Evolutionary conservation across 78 protist species (phyloP), one percentile per base, ranked within the genome.

Genomic region (Dictyostelium purpureum): DNA sequence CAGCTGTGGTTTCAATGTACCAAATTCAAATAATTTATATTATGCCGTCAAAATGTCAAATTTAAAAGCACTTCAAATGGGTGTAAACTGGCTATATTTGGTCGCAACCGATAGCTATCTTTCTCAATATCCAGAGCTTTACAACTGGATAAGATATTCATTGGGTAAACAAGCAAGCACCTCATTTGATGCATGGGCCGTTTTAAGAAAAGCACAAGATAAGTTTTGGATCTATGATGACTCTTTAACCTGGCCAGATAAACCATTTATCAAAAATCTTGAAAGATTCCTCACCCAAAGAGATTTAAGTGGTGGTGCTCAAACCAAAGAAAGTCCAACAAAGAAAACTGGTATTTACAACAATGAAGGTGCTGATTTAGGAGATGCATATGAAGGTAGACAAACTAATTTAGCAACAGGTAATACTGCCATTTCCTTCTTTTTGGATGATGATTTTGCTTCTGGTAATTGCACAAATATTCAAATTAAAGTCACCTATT

Each of bases 21-120:
- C 71, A 4, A n/a, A n/a, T n/a, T 2, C 66, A 0, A n/a, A 10
- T 24, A 56, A 52, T 14, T 6, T 82, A 7, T 67, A 31, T 28
- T 82, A 82, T 54, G 90, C 90, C 12, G 40, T 82, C 0, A 82
- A 82, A 33, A 82, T 82, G 90, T 82, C 90, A 5, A 82, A 82
- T 69, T 28, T 82, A 4, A 82, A 82, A 42, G 79, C 90, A 42
- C 3, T 82, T 1, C 90, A 82, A 70, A 82, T 82, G 90, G 79
- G 79, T 69, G 90, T 82, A 9, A 82, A 82, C 42, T 82, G 90
- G 90, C 19, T 82, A 42, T 82, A 82, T 28, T 24, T 82, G 0
- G 90, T 82, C 0, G 31, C 35, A 24, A 19, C 54, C 0, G 35
- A 35, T 18, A 35, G 56, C 5, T 54, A 77, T 7, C 45, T 38